These are phyloP conservation scores for Tremella fuciformis DNA, from an alignment of 768 basidiomycete species.

Conservation along the genomic window DNA sequence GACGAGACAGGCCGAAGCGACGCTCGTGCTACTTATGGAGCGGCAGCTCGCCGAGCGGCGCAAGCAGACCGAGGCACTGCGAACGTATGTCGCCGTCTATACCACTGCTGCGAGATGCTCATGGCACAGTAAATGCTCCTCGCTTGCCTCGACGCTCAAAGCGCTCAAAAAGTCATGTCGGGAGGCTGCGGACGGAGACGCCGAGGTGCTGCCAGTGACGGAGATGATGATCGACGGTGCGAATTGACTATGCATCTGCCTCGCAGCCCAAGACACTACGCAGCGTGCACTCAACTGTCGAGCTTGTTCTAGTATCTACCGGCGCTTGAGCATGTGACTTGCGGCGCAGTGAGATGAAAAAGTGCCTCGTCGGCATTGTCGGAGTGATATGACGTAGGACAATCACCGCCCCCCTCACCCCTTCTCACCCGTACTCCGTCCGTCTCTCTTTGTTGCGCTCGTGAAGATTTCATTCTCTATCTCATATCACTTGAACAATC, in stretches of 20 bases:
- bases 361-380: too few species aligned
- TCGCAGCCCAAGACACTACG: too few species aligned
- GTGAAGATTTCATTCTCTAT: neutral
- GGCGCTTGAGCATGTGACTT: too few species aligned
- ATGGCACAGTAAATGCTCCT: slow-evolving; percentile 2
- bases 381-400: too few species aligned
- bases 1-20: slow-evolving; percentile 29
- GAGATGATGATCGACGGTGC: too few species aligned
- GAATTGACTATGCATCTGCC: too few species aligned
- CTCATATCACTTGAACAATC: slow-evolving; percentile 1
- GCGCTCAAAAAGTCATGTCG: neutral
- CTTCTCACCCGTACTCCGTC: neutral
- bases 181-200: too few species aligned
- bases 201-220: too few species aligned
- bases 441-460: slow-evolving; percentile 1
- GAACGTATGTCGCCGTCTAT: neutral
- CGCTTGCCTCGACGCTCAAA: slow-evolving; percentile 4
- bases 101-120: neutral
- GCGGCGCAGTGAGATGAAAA: too few species aligned
- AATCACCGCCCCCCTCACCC: too few species aligned
- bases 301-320: too few species aligned
- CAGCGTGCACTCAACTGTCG: too few species aligned
- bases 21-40: slow-evolving; percentile 42
- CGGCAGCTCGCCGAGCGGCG: slow-evolving; percentile 28
- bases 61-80: slow-evolving; percentile 25